Evolutionary conservation across 2,329 filamentous ascomycete genomes (phyloP).

Genomic region (Neofusicoccum cordaticola): DNA sequence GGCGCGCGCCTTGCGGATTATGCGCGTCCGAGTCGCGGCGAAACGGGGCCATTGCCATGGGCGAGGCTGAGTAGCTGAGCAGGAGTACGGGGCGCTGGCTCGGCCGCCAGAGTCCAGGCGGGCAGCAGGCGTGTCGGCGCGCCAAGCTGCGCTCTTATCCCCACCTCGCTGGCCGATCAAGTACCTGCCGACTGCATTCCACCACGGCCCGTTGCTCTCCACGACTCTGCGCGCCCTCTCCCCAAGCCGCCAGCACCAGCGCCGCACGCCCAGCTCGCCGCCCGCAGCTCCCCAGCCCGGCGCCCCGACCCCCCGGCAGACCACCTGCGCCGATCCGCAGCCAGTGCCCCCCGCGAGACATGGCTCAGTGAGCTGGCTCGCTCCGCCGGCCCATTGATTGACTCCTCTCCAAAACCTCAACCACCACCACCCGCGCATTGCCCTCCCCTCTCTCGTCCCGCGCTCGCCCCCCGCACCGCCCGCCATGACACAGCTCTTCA

Average conservation of each 20-base stretch:
- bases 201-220: background rate
- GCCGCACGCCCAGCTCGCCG: background rate
- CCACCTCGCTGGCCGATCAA: conserved; percentile 14
- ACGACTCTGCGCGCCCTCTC: background rate
- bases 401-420: conserved; percentile 1
- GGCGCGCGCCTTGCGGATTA: background rate
- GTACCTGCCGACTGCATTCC: conserved; percentile 1
- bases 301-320: background rate
- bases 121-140: background rate
- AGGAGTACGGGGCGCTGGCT: background rate
- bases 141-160: conserved; percentile 10
- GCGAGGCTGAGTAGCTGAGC: background rate
- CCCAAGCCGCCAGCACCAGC: background rate
- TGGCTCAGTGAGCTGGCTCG: conserved; percentile 33
- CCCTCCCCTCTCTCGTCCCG: background rate
- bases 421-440: conserved; percentile 9
- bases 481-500: conserved; percentile 44
- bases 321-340: conserved; percentile 5
- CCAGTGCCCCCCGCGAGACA: conserved; percentile 20
- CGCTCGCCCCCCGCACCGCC: conserved; percentile 15
- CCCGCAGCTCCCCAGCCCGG: background rate
- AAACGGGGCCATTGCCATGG: conserved; percentile 2
- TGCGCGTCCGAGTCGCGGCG: background rate
- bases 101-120: background rate
- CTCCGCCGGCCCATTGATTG: conserved; percentile 20